Percentiles rank a stretch among this genome's conserved stretches.
Evolutionary conservation across 202 grass and related monocot species (phyloP).

Genomic region (Eragrostis tef): DNA sequence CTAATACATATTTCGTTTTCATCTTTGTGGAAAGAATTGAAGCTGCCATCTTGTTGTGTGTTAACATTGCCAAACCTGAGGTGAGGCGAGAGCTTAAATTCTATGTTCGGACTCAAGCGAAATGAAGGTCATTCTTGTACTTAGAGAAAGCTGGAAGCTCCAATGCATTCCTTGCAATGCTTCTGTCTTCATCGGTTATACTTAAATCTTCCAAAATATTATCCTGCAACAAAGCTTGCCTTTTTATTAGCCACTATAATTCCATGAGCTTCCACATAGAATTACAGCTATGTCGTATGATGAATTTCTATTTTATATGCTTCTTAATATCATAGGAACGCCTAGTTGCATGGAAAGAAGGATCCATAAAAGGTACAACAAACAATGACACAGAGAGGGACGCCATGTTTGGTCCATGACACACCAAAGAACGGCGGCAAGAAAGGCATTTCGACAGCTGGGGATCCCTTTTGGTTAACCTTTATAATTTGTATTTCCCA

Average conservation of each 20-base stretch:
- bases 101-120: not conserved
- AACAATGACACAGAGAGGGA: not conserved
- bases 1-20: constrained; percentile 12
- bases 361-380: not conserved
- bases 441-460: not conserved
- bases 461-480: not conserved
- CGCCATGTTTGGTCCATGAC: not conserved
- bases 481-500: not conserved
- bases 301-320: constrained; percentile 4
- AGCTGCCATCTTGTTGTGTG: not conserved
- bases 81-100: not conserved
- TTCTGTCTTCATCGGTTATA: constrained; percentile 64
- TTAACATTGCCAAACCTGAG: not conserved
- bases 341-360: not conserved
- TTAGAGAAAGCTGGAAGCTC: constrained; percentile 53
- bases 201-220: constrained; percentile 59
- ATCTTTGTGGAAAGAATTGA: not conserved
- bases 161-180: constrained; percentile 52
- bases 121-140: constrained; percentile 32
- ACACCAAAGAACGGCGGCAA: not conserved
- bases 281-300: constrained; percentile 7
- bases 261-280: constrained; percentile 24
- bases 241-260: constrained; percentile 30
- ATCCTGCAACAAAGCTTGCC: constrained; percentile 50
- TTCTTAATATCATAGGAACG: not conserved